phyloP scores from a whole-genome alignment of 768 basidiomycete species.

The Hydnomerulius pinastri region DNA sequence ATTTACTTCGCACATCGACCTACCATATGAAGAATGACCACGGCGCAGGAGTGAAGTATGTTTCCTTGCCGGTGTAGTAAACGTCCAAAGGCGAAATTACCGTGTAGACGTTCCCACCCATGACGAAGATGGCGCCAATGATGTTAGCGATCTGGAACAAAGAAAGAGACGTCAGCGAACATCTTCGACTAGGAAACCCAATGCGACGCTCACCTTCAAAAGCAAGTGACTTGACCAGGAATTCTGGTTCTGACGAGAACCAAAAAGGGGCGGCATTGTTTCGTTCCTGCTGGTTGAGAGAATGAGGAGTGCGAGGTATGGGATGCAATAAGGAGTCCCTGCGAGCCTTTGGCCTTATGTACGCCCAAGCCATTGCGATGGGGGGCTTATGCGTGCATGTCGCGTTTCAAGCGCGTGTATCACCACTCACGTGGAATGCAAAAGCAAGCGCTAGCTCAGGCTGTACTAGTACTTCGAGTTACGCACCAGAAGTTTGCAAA shows the following conservation, averaged over 20 bases:
- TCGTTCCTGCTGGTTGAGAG: neutral
- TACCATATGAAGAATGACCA: constrained; percentile 67
- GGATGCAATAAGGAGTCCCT: constrained; percentile 14
- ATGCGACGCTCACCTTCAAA: constrained; percentile 53
- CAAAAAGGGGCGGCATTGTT: constrained; percentile 28
- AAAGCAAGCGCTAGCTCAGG: neutral
- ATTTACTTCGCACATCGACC: constrained; percentile 10
- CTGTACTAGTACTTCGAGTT: no score
- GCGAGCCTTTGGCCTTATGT: constrained; percentile 24
- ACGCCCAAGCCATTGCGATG: constrained; percentile 17
- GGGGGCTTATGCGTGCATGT: constrained; percentile 21
- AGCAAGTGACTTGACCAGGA: constrained; percentile 50
- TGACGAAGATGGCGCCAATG: constrained; percentile 53
- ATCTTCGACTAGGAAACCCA: neutral
- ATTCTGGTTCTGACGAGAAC: constrained; percentile 24
- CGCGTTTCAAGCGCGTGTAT: constrained; percentile 28
- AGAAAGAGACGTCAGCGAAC: constrained; percentile 6
- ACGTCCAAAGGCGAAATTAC: constrained; percentile 54
- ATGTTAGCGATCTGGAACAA: constrained; percentile 51
- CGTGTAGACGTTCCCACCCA: constrained; percentile 63
- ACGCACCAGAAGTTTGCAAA: neutral
- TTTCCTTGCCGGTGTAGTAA: constrained; percentile 53
- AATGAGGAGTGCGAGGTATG: constrained; percentile 6
- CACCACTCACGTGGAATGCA: constrained; percentile 21
- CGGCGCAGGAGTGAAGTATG: constrained; percentile 67